Conservation (phyloP, 75 land plant species). For the Selaginella moellendorffii region DNA sequence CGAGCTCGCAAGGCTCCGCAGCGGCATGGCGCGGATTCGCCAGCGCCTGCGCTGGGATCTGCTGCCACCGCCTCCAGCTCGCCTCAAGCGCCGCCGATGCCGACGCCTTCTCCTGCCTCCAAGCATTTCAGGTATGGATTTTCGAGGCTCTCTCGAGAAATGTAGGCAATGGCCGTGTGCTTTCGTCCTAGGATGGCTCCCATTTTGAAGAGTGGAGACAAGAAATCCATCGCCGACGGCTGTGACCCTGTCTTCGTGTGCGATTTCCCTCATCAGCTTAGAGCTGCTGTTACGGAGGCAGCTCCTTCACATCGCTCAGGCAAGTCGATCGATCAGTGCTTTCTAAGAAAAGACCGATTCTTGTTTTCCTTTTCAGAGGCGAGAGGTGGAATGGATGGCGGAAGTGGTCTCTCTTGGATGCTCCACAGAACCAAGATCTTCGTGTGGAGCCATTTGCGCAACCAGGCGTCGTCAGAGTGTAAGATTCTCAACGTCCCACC, state of each 20-base stretch:
- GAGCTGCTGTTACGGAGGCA: constrained; percentile 36
- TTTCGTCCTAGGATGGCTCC: constrained; percentile 4
- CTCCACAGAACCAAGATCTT: constrained; percentile 45
- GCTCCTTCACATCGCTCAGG: constrained; percentile 1
- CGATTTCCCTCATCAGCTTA: constrained; percentile 83
- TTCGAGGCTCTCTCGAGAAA: not conserved
- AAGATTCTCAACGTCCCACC: constrained; percentile 52
- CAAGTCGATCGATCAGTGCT: not conserved
- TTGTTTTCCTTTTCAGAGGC: constrained; percentile 10
- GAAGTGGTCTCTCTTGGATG: constrained; percentile 64
- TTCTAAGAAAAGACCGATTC: not conserved
- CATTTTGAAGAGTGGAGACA: constrained; percentile 10
- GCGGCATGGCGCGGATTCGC: too few relatives aligned
- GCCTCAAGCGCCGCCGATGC: not conserved
- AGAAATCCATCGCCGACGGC: constrained; percentile 27
- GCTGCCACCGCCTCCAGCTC: not conserved
- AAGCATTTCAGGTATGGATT: not conserved
- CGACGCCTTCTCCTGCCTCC: not conserved
- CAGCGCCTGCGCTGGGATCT: too few relatives aligned
- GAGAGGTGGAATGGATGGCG: constrained; percentile 88
- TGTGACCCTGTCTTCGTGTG: constrained; percentile 69
- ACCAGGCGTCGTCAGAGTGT: constrained; percentile 33
- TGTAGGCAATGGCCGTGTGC: not conserved
- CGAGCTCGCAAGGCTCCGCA: not conserved
- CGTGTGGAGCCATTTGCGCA: constrained; percentile 68